These are phyloP conservation scores for Syncephalastrum racemosum DNA, from an alignment of 371 early-diverging fungal species.

Conservation along the genomic window DNA sequence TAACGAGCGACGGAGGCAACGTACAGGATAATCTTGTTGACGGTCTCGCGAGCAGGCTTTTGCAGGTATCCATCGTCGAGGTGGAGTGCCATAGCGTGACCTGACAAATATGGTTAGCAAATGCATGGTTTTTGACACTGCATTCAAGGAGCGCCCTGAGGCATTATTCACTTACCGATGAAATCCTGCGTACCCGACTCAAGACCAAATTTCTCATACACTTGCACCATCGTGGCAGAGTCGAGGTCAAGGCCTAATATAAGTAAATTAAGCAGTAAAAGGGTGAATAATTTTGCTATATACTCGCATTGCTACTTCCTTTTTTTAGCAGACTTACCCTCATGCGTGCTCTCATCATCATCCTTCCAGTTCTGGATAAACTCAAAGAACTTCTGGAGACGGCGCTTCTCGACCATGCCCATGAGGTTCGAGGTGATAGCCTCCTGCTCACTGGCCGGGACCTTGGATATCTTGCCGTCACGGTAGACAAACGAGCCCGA, in stretches of 20 bases:
- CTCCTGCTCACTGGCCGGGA: slow-evolving; percentile 93
- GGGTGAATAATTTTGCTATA: no score
- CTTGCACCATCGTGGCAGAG: slow-evolving; percentile 78
- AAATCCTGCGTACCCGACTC: slow-evolving; percentile 95
- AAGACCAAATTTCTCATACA: slow-evolving; percentile 93
- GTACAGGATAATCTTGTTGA: slow-evolving; percentile 93
- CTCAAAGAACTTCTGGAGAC: slow-evolving; percentile 96
- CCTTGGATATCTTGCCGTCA: slow-evolving; percentile 85
- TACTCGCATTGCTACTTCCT: background rate
- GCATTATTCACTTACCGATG: slow-evolving; percentile 58
- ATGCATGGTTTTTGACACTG: no score
- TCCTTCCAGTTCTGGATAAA: slow-evolving; percentile 87
- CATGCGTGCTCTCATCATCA: slow-evolving; percentile 78
- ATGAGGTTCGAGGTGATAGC: slow-evolving; percentile 88
- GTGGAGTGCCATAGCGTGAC: slow-evolving; percentile 98
- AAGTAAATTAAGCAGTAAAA: background rate
- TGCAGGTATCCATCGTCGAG: slow-evolving; percentile 92
- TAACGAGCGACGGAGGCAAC: slow-evolving; percentile 94
- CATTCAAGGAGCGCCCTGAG: no score
- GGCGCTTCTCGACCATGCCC: slow-evolving; percentile 95
- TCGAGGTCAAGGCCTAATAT: slow-evolving; percentile 68
- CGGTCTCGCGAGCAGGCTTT: slow-evolving; percentile 88
- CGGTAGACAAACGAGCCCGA: slow-evolving; percentile 95
- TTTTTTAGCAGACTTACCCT: slow-evolving; percentile 41
- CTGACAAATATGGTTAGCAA: slow-evolving; percentile 11